phyloP scores from a whole-genome alignment of 805 yeast genomes.

The Metschnikowia dekortorum region DNA sequence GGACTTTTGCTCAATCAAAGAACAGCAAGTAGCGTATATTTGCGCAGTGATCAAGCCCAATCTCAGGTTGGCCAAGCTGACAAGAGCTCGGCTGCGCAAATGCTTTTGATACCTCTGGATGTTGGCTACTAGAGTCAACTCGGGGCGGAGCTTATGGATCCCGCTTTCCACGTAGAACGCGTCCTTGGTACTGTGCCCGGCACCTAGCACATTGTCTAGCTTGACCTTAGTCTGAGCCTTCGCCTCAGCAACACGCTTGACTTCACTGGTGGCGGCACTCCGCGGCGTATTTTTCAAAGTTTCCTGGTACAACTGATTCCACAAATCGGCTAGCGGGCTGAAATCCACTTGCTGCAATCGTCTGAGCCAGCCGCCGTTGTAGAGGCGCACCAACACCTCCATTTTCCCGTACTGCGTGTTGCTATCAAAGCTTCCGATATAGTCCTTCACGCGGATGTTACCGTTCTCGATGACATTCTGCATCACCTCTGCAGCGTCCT shows the following conservation, averaged over 20 bases:
- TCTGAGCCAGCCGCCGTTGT: slow-evolving; percentile 35
- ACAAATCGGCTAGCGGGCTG: slow-evolving; percentile 35
- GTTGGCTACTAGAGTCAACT: slow-evolving; percentile 55
- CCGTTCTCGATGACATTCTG: slow-evolving; percentile 72
- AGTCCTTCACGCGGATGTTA: slow-evolving; percentile 53
- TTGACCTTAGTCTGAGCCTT: slow-evolving; percentile 48
- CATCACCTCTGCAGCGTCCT: slow-evolving; percentile 51
- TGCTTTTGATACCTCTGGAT: slow-evolving; percentile 63
- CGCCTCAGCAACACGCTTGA: slow-evolving; percentile 51
- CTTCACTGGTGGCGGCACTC: slow-evolving; percentile 33
- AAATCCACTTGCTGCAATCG: slow-evolving; percentile 29
- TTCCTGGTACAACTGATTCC: slow-evolving; percentile 35
- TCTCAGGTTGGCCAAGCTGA: slow-evolving; percentile 57
- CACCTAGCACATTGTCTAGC: slow-evolving; percentile 30
- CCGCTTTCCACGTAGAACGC: slow-evolving; percentile 28
- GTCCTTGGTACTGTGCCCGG: slow-evolving; percentile 24
- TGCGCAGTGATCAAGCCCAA: slow-evolving; percentile 65
- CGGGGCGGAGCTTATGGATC: slow-evolving; percentile 43
- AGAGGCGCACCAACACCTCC: slow-evolving; percentile 25
- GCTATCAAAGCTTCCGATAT: slow-evolving; percentile 23
- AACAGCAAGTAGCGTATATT: slow-evolving; percentile 58
- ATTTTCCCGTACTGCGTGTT: slow-evolving; percentile 20
- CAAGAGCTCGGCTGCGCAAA: slow-evolving; percentile 61
- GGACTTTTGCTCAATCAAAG: slow-evolving; percentile 53
- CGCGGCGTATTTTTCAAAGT: slow-evolving; percentile 34